Evolutionary conservation across 2,329 filamentous ascomycete species (phyloP), one percentile per base, ranked within the genome.

Genomic region (Passalora sequoiae): DNA sequence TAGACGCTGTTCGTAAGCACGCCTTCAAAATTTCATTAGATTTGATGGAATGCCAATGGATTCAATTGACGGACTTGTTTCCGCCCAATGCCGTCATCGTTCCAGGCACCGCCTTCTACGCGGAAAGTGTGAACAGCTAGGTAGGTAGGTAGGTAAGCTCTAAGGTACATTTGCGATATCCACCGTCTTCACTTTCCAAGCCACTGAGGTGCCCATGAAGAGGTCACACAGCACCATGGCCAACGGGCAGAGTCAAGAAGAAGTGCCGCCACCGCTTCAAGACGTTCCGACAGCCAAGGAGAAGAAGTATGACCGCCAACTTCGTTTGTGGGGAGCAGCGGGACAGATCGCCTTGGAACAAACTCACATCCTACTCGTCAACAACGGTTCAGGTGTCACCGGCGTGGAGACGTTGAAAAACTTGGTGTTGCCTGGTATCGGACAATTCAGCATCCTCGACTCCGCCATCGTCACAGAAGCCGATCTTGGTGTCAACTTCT

Each of bases 401-500:
- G 92, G 89, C 10, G 77, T 94, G 9, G 92, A 98, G 67, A 83
- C 89, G 0, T 76, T 98, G 49, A 98, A 98, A 74, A 98, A 98
- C 62, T 78, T 98, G n/a, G 86, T 98, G 3, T 72, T 98, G 6
- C 92, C 92, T 44, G 87, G 89, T 3, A 85, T 97, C 57, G 94
- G 92, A 6, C 79, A 81, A 19, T 98, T 96, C 64, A 94, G 87
- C 1, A 94, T 98, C 49, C 83, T 85, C 40, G 92, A 98, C 59
- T 81, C 84, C 5, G 78, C 81, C 1, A 65, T 76, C 2, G 89
- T 98, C n/a, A 73, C 72, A 1, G 83, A 94, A 55, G 74, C 81
- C 30, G 92, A 98, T 59, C 72, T 98, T 29, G 92, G 94, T 4
- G 84, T 96, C 50, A 98, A 98, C 68, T 98, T 98, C 74, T 98